Evolutionary conservation across 2,329 filamentous ascomycete genomes (phyloP).

Genomic region (Alternaria gansuensis): DNA sequence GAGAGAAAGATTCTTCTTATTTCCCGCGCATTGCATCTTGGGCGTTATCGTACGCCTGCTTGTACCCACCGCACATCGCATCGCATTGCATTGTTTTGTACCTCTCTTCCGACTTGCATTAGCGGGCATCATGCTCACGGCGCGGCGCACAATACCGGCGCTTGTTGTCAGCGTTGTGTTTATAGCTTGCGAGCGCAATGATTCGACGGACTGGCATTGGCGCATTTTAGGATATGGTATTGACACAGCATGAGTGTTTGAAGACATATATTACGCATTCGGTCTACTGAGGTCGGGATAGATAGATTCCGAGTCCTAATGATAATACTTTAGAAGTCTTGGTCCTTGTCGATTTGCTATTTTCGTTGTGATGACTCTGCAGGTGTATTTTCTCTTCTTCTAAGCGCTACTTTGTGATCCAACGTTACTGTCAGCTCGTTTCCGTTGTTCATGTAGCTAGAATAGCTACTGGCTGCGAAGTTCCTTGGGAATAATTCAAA

Average conservation of each 20-base stretch:
- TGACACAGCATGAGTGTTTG: constrained; percentile 2
- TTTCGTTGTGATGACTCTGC: background rate
- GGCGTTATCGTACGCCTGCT: constrained; percentile 4
- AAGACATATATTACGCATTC: constrained; percentile 7
- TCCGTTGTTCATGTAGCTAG: too few relatives aligned
- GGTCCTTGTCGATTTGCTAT: background rate
- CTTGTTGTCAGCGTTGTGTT: constrained; percentile 3
- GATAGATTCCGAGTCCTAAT: constrained; percentile 5
- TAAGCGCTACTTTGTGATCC: background rate
- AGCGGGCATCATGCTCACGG: constrained; percentile 4
- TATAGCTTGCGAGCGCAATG: background rate
- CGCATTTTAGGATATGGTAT: background rate
- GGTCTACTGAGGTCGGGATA: background rate
- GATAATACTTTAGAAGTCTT: constrained; percentile 8
- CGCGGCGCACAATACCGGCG: background rate
- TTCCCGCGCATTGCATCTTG: constrained; percentile 2
- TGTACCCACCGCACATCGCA: background rate
- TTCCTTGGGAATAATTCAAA: too few relatives aligned
- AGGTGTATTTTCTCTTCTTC: background rate
- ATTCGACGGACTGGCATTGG: background rate
- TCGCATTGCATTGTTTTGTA: constrained; percentile 9
- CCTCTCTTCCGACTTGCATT: constrained; percentile 7
- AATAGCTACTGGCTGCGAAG: too few relatives aligned
- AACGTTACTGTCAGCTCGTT: too few relatives aligned
- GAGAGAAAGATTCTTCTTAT: background rate